Base-by-base conservation (phyloP, 2,329 filamentous ascomycete species). In the Microcera coccophila region DNA sequence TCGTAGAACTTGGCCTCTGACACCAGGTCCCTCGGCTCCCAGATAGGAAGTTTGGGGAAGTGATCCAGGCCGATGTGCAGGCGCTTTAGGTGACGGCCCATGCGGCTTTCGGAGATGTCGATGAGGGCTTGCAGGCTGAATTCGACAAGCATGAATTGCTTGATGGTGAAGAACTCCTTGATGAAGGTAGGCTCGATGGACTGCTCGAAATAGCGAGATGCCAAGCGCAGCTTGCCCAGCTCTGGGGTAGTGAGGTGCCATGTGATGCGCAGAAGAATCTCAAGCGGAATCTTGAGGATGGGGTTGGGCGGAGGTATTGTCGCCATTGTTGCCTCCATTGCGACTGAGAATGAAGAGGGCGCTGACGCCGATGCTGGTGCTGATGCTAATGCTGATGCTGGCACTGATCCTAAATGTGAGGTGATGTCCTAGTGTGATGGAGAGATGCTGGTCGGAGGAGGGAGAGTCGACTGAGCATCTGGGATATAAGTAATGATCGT, bases 81-180 rank as follows among this genome's bases (percentile, higher is more conserved):
- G 12, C 54, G 52, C 24, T 57, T 63, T 12, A 80, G 52, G 26
- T 62, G 57, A 0, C 54, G 46, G 0, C 64, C 63, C 14, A 79
- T 49, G 0, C 67, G 65, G 15, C 66, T 70, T 42, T 70, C 67
- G n/a, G 76, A 71, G 26, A 80, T 78, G 54, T 75, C 66, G 60
- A 75, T 48, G 10, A 84, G 66, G 0, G 73, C 67, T 39, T 75
- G 69, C 9, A 84, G 64, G 52, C 81, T 84, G 50, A 69, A 62
- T 24, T 76, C 66, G 2, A 73, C 74, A 41, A 84, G 56, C 75
- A 83, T 81, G 62, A 85, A 86, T 55, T 85, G 81, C 54, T 76
- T 78, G 59, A 79, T 80, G 38, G 66, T 69, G 62, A 87, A 86
- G 67, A 82, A 86, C 49, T 84, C 80, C 18, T 66, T 66, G 20